phyloP scores from a whole-genome alignment of 768 basidiomycete genomes.

The Russula sp. region DNA sequence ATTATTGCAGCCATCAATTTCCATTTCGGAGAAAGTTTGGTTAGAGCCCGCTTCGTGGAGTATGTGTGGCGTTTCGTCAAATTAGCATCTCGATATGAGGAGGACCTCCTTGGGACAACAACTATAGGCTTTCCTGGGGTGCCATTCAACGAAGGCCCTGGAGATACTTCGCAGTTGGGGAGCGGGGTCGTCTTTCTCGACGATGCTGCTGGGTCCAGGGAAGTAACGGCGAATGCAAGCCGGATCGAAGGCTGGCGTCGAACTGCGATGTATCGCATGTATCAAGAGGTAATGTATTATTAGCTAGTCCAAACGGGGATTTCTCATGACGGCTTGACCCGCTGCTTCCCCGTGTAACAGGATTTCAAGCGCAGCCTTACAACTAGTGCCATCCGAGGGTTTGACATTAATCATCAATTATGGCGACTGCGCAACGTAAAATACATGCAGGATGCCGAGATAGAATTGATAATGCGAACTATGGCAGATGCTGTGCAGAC shows the following conservation, averaged over 20 bases:
- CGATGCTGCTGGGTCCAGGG: constrained; percentile 54
- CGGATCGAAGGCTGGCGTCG: constrained; percentile 92
- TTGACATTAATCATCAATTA: constrained; percentile 85
- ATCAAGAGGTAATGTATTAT: constrained; percentile 42
- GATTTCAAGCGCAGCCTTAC: constrained; percentile 55
- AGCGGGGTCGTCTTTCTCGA: constrained; percentile 77
- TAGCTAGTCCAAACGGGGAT: background rate
- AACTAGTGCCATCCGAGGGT: constrained; percentile 58
- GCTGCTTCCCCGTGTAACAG: constrained; percentile 32
- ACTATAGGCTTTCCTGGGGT: constrained; percentile 63
- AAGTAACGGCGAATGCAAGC: constrained; percentile 67
- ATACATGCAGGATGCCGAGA: constrained; percentile 65
- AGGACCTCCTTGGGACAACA: constrained; percentile 64
- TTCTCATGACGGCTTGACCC: background rate
- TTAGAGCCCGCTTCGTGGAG: constrained; percentile 84
- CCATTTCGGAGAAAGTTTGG: constrained; percentile 85
- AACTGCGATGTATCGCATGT: constrained; percentile 74
- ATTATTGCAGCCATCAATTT: constrained; percentile 80
- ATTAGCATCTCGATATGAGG: constrained; percentile 86
- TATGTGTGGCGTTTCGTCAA: constrained; percentile 84
- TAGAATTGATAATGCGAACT: constrained; percentile 62
- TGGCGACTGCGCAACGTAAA: constrained; percentile 70
- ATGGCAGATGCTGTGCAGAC: constrained; percentile 63
- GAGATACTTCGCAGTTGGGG: constrained; percentile 50
- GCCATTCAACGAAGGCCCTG: constrained; percentile 41